phyloP scores from a whole-genome alignment of 2,329 filamentous ascomycete species.

The Fusarium camptoceras region DNA sequence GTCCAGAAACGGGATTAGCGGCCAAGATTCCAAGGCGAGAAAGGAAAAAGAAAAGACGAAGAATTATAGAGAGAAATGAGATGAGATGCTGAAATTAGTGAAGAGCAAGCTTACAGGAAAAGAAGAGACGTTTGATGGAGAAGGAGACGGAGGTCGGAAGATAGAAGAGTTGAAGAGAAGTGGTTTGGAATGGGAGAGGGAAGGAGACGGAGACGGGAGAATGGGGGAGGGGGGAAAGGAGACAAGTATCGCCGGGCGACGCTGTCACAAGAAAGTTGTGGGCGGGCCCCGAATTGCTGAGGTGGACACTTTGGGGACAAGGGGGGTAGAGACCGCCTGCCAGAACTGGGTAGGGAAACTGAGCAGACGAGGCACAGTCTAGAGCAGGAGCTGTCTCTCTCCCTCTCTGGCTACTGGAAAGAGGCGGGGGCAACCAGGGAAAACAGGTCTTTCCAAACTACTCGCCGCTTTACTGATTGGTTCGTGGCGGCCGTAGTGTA shows the following conservation, averaged over 20 bases:
- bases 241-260: slow-evolving; percentile 52
- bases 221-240: slow-evolving; percentile 50
- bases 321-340: slow-evolving; percentile 46
- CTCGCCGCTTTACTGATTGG: slow-evolving; percentile 54
- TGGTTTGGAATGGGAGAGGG: slow-evolving; percentile 48
- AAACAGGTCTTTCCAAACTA: slow-evolving; percentile 32
- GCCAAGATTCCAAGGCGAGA: slow-evolving; percentile 36
- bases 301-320: slow-evolving; percentile 46
- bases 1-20: slow-evolving; percentile 50
- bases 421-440: slow-evolving; percentile 40
- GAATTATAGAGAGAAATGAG: slow-evolving; percentile 37
- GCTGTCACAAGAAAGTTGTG: slow-evolving; percentile 53
- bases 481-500: slow-evolving; percentile 50
- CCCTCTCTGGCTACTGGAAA: slow-evolving; percentile 11
- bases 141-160: slow-evolving; percentile 48
- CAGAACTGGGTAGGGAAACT: slow-evolving; percentile 36
- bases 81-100: slow-evolving; percentile 23
- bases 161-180: slow-evolving; percentile 47
- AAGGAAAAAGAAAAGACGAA: slow-evolving; percentile 40
- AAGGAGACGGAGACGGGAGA: slow-evolving; percentile 44
- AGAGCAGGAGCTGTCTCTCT: slow-evolving; percentile 31
- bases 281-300: slow-evolving; percentile 51
- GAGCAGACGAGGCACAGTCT: slow-evolving; percentile 37
- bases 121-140: slow-evolving; percentile 47
- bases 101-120: slow-evolving; percentile 46